Base-by-base conservation (phyloP, 257 asterid genomes). In the Fraxinus americana region DNA sequence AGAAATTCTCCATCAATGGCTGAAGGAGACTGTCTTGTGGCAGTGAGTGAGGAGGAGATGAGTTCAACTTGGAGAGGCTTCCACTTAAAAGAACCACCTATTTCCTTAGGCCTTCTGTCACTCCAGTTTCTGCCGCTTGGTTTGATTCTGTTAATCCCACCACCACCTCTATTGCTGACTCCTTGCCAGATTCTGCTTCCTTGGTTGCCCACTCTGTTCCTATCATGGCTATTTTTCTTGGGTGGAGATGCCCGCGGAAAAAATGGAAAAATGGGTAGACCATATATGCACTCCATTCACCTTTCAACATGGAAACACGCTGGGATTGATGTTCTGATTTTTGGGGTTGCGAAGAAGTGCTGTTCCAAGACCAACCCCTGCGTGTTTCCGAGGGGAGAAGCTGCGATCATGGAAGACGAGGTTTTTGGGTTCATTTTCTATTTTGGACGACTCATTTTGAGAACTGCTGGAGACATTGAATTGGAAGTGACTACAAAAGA, bases 311-410 rank as follows among this genome's bases (percentile, higher is more conserved):
- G 87, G 87, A 19, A 73, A 36, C 80, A 66, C 48, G 76, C 82
- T 9, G 88, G 88, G 7, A 80, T 86, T 71, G 82, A 80, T 34
- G 83, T 85, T 1, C 70, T 87, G 54, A 14, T 86, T 29, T 9
- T 78, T 16, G 79, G 67, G 71, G 14, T 86, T 72, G 75, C 36
- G 0, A 84, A 83, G 21, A 78, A 67, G 38, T 85, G 87, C 87
- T 80, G 83, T 74, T 75, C 83, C 1, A 12, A 36, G 17, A 79
- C 85, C 9, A 83, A 88, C 1, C 27, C 87, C 4, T 77, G 79
- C 39, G 71, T 78, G 45, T 86, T 86, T 16, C 82, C 85, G 0
- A 82, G 92, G 92, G 90, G 90, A 2, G 92, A 88, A 76, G 88
- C 84, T 1, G 83, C 83, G 10, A 16, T 86, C 35, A 34, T 34